Evolutionary conservation across 306 rosid genomes (phyloP), one percentile per base, ranked within the genome.

Genomic region (Trichosanthes cucumerina): DNA sequence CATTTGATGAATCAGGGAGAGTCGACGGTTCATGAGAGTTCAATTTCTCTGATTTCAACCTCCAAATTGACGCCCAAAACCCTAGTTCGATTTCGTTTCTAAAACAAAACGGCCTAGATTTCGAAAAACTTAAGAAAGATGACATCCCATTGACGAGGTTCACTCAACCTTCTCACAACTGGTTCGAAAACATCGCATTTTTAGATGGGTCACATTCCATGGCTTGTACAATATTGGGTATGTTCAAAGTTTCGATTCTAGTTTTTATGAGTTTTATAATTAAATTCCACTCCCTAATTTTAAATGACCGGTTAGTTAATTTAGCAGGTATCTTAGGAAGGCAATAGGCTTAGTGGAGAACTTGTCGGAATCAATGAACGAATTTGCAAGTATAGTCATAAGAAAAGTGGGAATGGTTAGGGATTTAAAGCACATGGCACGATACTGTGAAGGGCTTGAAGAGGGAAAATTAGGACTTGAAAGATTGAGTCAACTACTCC

Each of bases 151-250:
- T 77, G 1, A 2, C n/a, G 0, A 0, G 9, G 15, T 77, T 77
- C 57, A 14, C 24, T n/a, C n/a, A n/a, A n/a, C n/a, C n/a, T n/a
- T n/a, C n/a, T n/a, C n/a, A n/a, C n/a, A n/a, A n/a, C n/a, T n/a
- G n/a, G n/a, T n/a, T n/a, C 24, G 31, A 13, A 18, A 24, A 1
- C 15, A 15, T 26, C 6, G 15, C 0, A 5, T 38, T 5, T 1
- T 9, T 0, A 16, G 80, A 58, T 77, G 80, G 80, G 58, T 77
- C 6, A 43, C 80, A 5, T 77, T 77, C 34, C 72, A 77, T 4
- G 80, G 80, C 1, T 2, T 77, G 0, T 77, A 77, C 44, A 73
- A 77, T 3, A 44, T 38, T 0, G 72, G 41, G 0, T 77, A 60
- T 8, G 44, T 4, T 34, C 36, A 34, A 1, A 34, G 3, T 34